These are phyloP conservation scores for Epicoccum nigrum DNA, from an alignment of 2,329 filamentous ascomycete genomes.

Conservation along the genomic window DNA sequence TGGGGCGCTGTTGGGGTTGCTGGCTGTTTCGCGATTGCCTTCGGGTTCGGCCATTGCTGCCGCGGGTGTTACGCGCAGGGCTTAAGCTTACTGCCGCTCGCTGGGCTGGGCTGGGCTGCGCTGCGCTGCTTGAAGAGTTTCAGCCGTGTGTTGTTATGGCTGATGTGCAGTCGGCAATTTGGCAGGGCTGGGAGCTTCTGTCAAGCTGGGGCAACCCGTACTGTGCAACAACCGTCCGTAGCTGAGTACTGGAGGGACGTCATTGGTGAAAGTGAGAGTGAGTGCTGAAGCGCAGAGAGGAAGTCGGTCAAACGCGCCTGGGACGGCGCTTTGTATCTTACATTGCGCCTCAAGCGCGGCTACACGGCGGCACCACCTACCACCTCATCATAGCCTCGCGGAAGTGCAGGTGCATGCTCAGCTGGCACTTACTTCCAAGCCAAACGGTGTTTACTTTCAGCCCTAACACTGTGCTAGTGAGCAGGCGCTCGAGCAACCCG, in stretches of 20 bases:
- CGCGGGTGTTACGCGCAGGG: constrained; percentile 7
- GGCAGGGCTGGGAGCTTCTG: background rate
- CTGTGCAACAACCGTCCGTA: constrained; percentile 2
- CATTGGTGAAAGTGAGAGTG: background rate
- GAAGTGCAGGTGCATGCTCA: constrained; percentile 7
- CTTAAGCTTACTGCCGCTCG: constrained; percentile 8
- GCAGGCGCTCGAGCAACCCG: background rate
- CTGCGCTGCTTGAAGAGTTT: constrained; percentile 9
- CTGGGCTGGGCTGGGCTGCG: constrained; percentile 10
- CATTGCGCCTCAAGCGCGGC: constrained; percentile 5
- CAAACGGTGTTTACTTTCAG: constrained; percentile 7
- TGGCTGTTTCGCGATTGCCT: constrained; percentile 34
- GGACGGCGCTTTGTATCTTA: background rate
- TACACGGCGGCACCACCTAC: constrained; percentile 6
- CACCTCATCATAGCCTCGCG: constrained; percentile 1
- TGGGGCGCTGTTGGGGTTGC: constrained; percentile 35
- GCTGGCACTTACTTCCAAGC: constrained; percentile 5
- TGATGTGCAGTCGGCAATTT: constrained; percentile 1
- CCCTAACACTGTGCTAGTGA: background rate
- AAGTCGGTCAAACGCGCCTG: background rate
- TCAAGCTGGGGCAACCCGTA: constrained; percentile 6
- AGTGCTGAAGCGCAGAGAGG: constrained; percentile 1
- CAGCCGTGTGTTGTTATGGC: constrained; percentile 12
- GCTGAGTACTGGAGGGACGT: constrained; percentile 2
- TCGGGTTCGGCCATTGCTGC: constrained; percentile 42